A percentile compares a stretch with the other conserved stretches of the same genome.
These are phyloP conservation scores for Trichoderma breve DNA, from an alignment of 2,329 filamentous ascomycete genomes.

Conservation along the genomic window DNA sequence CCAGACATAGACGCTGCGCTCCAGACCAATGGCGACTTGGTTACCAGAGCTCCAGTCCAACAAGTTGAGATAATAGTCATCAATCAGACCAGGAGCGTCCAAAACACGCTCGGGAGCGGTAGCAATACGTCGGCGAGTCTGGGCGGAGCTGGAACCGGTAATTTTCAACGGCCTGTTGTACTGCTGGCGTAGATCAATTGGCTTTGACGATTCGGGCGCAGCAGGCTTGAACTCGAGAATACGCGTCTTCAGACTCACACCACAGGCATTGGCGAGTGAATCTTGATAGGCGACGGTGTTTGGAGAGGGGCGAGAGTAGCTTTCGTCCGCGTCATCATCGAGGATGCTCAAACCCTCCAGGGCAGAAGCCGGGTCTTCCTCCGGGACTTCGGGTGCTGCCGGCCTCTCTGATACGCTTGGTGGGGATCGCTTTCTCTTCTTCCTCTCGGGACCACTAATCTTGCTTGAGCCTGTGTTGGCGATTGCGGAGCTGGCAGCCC, in stretches of 20 bases:
- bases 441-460: slow-evolving; percentile 68
- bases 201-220: slow-evolving; percentile 96
- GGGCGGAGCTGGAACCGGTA: slow-evolving; percentile 68
- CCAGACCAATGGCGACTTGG: slow-evolving; percentile 95
- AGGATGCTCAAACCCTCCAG: slow-evolving; percentile 78
- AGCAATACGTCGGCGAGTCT: slow-evolving; percentile 87
- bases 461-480: slow-evolving; percentile 79
- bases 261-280: slow-evolving; percentile 84
- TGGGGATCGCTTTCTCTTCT: slow-evolving; percentile 71
- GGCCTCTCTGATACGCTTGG: slow-evolving; percentile 64
- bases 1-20: slow-evolving; percentile 98
- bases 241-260: slow-evolving; percentile 87
- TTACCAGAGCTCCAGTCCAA: slow-evolving; percentile 98
- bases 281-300: slow-evolving; percentile 90
- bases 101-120: slow-evolving; percentile 95
- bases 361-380: slow-evolving; percentile 75
- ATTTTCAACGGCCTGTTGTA: slow-evolving; percentile 96
- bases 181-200: slow-evolving; percentile 93
- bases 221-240: slow-evolving; percentile 98
- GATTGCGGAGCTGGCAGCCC: slow-evolving; percentile 83
- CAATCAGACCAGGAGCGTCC: slow-evolving; percentile 90
- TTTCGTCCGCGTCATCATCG: slow-evolving; percentile 61
- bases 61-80: slow-evolving; percentile 98
- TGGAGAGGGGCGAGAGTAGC: slow-evolving; percentile 76
- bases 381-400: slow-evolving; percentile 70